Evolutionary conservation across 2,329 filamentous ascomycete species (phyloP), one percentile per base, ranked within the genome.

Genomic region (Drechslerella dactyloides): DNA sequence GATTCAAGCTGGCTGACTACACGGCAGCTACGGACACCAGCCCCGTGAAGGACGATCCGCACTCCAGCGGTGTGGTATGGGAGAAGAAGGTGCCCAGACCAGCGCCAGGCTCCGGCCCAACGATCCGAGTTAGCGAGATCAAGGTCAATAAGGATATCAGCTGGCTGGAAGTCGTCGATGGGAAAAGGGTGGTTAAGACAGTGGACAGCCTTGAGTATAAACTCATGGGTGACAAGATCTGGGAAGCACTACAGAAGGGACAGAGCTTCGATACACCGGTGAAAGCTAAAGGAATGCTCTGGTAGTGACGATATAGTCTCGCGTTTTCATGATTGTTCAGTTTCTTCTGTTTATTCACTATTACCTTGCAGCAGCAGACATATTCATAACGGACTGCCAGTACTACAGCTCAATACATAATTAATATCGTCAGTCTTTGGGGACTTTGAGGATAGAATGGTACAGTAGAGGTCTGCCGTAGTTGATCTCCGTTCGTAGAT

Each of bases 31-130:
- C 54, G 33, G 60, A 64, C 19, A 65, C 42, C 1, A 72, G 57
- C 19, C 68, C 68, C 15, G 68, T 55, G 3, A 57, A 44, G n/a
- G 53, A 60, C 2, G 68, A 72, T 42, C 44, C 35, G 15, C 35
- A 48, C 6, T 65, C 68, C 3, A 65, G 44, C 1, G 53, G 54
- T 0, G 33, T 72, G 8, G 52, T 72, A n/a, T 72, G 68, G 68
- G 68, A 72, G 60, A 72, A 65, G 55, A 53, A 55, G 35, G 68
- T 72, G 6, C 60, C 68, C 2, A 72, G 57, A 17, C 68, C 68
- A 1, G 44, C 44, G 1, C 48, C 48, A 7, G 55, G 40, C 13
- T 65, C 60, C 0, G 60, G 60, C 2, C 68, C 60, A 10, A 72
- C 68, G 2, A 59, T 72, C 27, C 58, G 60, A 5, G 68, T 72